Evolutionary conservation across 345 rosid genomes (phyloP), one percentile per base, ranked within the genome.

Genomic region (Arabidopsis arenosa): DNA sequence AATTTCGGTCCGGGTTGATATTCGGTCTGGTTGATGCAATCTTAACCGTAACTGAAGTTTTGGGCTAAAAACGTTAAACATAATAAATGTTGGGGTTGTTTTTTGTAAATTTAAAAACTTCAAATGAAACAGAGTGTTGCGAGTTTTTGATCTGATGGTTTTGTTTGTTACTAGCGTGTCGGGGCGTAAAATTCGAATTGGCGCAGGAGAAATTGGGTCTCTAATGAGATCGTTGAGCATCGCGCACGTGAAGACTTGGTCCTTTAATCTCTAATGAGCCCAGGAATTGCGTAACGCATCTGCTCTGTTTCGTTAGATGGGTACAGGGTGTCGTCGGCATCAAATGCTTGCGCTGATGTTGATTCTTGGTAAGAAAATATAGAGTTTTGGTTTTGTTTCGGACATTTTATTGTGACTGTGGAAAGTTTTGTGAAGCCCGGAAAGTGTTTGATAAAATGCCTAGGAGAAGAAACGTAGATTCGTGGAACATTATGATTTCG

Each of bases 361-460:
- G 35, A 89, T 85, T 75, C 93, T 88, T 78, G 84, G 85, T 53
- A 65, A 35, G 64, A 83, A 67, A 73, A 83, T 75, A 13, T 83
- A n/a, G 32, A 66, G 61, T 52, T 66, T 39, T 80, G 88, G 90
- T n/a, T 81, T 78, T 60, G 48, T 80, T 35, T 64, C 23, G 48
- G 84, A 88, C 70, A 56, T 55, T 28, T 9, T 84, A 82, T 52
- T 82, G 84, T 53, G 84, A 75, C 49, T 84, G 85, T 59, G 84
- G 80, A 21, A 73, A 72, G 35, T 75, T 74, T 26, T 8, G 66
- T 2, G 86, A 73, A 14, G 72, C 78, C 9, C 59, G 49, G 51
- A 66, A 83, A 6, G 45, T 86, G 87, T 86, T 88, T 18, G 86
- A 82, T 32, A 88, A 83, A 82, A 84, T 87, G 87, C 75, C 83